A percentile compares a stretch with the other conserved stretches of the same genome.
Conservation (phyloP, 805 yeast species). For the Metahyphopichia silvanorum region DNA sequence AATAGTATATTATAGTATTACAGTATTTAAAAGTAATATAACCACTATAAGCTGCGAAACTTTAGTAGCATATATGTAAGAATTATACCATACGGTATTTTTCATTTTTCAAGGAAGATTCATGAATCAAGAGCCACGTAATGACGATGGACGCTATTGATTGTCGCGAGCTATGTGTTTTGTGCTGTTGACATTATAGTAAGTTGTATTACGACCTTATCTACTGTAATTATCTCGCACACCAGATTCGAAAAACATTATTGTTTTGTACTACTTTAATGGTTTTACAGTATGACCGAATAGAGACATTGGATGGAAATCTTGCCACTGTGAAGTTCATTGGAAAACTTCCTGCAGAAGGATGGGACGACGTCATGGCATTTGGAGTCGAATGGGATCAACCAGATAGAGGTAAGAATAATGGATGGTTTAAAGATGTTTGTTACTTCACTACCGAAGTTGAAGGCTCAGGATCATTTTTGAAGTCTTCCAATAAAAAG, state of each 20-base stretch:
- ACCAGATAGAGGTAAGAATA: slow-evolving; percentile 62
- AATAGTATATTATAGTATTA: slow-evolving; percentile 1
- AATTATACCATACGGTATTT: too few relatives aligned
- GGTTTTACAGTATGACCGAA: slow-evolving; percentile 16
- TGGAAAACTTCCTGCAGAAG: slow-evolving; percentile 68
- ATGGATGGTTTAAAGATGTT: slow-evolving; percentile 55
- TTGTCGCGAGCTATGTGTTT: too few relatives aligned
- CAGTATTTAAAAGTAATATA: background rate
- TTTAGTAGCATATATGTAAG: too few relatives aligned
- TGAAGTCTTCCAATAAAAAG: slow-evolving; percentile 42
- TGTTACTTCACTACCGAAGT: slow-evolving; percentile 48
- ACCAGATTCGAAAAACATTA: too few relatives aligned
- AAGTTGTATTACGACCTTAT: too few relatives aligned
- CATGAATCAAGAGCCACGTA: too few relatives aligned
- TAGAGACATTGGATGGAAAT: slow-evolving; percentile 35
- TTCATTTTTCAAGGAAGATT: too few relatives aligned
- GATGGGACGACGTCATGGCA: slow-evolving; percentile 44
- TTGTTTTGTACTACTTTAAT: too few relatives aligned
- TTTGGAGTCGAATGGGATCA: slow-evolving; percentile 90
- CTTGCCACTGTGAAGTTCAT: slow-evolving; percentile 60
- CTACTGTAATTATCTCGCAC: too few relatives aligned
- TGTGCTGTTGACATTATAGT: too few relatives aligned
- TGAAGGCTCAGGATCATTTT: slow-evolving; percentile 58
- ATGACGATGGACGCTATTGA: too few relatives aligned
- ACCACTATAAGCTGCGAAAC: too few relatives aligned